Base-by-base conservation (phyloP, 2,329 filamentous ascomycete genomes). In the Zopfia rhizophila region DNA sequence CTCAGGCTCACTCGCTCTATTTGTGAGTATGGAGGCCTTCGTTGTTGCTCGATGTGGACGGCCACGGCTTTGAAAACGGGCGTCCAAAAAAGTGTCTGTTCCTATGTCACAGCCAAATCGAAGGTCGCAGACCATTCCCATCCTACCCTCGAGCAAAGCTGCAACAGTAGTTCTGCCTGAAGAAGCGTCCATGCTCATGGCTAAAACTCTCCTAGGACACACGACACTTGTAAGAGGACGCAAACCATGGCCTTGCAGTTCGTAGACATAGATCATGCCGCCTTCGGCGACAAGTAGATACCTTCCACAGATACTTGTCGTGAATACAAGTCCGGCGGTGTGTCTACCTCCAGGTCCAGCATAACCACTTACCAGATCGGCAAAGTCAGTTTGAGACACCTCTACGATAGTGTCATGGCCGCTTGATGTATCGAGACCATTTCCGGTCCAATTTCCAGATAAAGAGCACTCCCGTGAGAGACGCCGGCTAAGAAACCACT, bases 141-240 rank as follows among this genome's bases (percentile, higher is more conserved):
- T 75, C 3, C 85, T 78, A 5, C 82, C 82, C 50, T 83, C 78
- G 33, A 88, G 72, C 7, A 88, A 70, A 21, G 82, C 78, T 12
- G 83, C 84, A 38, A 87, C 72, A 5, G 82, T 76, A 54, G 82
- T 76, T 30, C 77, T 75, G 7, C 79, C 72, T 2, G 75, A 78
- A 4, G 80, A 84, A 0, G 82, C 82, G 61, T 88, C 83, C 77
- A 88, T 85, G 51, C 82, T 82, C 56, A 83, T 81, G 3, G 79
- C 77, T 5, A 88, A 62, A 2, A 87, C 79, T 31, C 78, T 72
- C 12, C 76, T 72, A 10, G 82, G 83, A 55, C 84, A 87, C 11
- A 78, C 61, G 8, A 88, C 76, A 28, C 72, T 79, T 1, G 82
- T 76, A 12, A 84, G 64, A 2, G 78, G 79, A 30, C 70, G 51